Conservation (phyloP, 345 rosid genomes). For the Alliaria petiolata region DNA sequence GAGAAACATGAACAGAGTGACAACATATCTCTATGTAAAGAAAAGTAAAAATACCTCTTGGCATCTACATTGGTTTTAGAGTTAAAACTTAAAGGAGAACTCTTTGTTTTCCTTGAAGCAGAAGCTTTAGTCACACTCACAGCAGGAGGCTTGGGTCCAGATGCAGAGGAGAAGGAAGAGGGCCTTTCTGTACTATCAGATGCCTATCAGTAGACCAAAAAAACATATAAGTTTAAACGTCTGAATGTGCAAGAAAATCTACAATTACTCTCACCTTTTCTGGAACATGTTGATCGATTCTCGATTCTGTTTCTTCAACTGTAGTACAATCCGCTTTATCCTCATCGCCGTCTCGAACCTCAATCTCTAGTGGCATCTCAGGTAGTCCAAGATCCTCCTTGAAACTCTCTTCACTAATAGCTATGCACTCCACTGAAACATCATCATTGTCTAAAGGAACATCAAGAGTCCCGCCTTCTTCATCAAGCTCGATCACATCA, state of each 20-base stretch:
- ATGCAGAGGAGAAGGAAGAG: slow-evolving; percentile 17
- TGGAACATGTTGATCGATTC: neutral
- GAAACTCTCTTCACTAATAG: neutral
- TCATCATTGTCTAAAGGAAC: neutral
- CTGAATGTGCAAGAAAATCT: neutral
- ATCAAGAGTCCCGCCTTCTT: slow-evolving; percentile 12
- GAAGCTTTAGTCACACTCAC: slow-evolving; percentile 16
- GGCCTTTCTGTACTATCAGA: neutral
- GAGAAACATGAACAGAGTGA: neutral
- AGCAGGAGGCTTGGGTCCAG: neutral
- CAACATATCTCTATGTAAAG: neutral
- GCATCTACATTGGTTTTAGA: slow-evolving; percentile 35
- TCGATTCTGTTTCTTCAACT: neutral
- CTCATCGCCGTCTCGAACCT: slow-evolving; percentile 38
- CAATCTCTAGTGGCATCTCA: slow-evolving; percentile 18
- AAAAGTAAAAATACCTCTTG: slow-evolving; percentile 44
- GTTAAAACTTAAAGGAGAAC: slow-evolving; percentile 34
- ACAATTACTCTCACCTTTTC: slow-evolving; percentile 6
- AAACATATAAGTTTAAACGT: neutral
- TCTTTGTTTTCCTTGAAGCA: slow-evolving; percentile 30
- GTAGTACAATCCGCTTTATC: slow-evolving; percentile 1
- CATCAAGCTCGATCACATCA: slow-evolving; percentile 32
- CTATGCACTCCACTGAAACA: slow-evolving; percentile 3
- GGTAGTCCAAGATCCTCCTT: neutral
- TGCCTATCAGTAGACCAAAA: slow-evolving; percentile 11